These are phyloP conservation scores for Phytophthora sp. DNA, from an alignment of 352 stramenopile genomes.

Conservation along the genomic window DNA sequence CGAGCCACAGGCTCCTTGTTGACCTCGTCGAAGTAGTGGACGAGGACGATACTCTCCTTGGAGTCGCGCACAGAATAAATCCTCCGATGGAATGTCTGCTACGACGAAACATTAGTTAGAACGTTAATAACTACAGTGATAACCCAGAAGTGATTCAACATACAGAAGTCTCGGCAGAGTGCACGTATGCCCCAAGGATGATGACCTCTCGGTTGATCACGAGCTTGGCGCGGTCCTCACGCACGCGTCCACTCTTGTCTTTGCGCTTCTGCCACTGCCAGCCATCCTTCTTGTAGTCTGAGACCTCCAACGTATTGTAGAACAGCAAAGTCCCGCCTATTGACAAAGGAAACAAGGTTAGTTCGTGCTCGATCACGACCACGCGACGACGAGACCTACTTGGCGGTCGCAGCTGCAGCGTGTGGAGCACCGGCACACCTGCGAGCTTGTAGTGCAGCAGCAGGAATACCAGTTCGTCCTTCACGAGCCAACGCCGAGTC, in stretches of 20 bases:
- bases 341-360: slow-evolving; percentile 3
- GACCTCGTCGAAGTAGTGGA: slow-evolving; percentile 87
- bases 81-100: slow-evolving; percentile 83
- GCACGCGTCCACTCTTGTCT: slow-evolving; percentile 75
- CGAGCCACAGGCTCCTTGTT: slow-evolving; percentile 45
- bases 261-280: slow-evolving; percentile 90
- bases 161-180: slow-evolving; percentile 76
- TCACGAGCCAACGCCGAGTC: slow-evolving; percentile 77
- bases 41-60: slow-evolving; percentile 74
- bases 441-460: slow-evolving; percentile 59
- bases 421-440: slow-evolving; percentile 46
- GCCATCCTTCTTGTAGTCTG: slow-evolving; percentile 88
- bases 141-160: slow-evolving; percentile 9
- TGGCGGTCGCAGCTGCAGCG: slow-evolving; percentile 53
- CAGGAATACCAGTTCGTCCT: slow-evolving; percentile 83
- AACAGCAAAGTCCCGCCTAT: slow-evolving; percentile 76
- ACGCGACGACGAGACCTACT: slow-evolving; percentile 51
- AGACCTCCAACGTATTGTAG: slow-evolving; percentile 64
- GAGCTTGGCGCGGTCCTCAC: slow-evolving; percentile 85
- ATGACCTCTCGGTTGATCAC: slow-evolving; percentile 86
- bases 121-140: not conserved
- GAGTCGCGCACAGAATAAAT: slow-evolving; percentile 81
- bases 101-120: not conserved
- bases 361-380: not conserved
- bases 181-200: slow-evolving; percentile 84